Evolutionary conservation across 495 filamentous ascomycete species (phyloP).

Genomic region (Baudoinia panamericana): DNA sequence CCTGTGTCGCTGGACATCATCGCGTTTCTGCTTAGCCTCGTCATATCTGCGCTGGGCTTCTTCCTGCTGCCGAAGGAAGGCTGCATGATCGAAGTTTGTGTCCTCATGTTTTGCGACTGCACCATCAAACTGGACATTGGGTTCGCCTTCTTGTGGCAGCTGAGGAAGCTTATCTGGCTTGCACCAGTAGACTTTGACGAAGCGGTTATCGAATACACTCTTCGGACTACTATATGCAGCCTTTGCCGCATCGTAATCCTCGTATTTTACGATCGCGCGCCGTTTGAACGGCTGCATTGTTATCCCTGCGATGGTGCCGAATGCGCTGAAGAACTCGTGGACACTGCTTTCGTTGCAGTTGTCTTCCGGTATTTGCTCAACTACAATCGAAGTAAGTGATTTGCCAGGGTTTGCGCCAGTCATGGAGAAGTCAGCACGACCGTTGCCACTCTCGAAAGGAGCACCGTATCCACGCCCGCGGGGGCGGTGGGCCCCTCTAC

Average conservation of each 20-base stretch:
- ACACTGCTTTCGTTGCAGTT: conserved; percentile 63
- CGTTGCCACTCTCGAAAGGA: conserved; percentile 32
- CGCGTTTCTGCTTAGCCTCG: conserved; percentile 58
- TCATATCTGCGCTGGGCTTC: conserved; percentile 71
- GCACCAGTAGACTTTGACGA: conserved; percentile 96
- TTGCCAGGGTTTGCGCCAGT: conserved; percentile 63
- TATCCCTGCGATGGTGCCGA: conserved; percentile 62
- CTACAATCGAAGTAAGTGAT: conserved; percentile 66
- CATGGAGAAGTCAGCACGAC: conserved; percentile 57
- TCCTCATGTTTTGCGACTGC: conserved; percentile 28
- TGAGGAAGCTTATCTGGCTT: conserved; percentile 43
- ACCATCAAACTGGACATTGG: background rate
- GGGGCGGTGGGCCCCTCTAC: conserved; percentile 33
- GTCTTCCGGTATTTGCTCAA: conserved; percentile 87
- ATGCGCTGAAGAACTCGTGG: conserved; percentile 70
- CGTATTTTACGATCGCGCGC: conserved; percentile 71
- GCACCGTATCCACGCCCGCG: conserved; percentile 36
- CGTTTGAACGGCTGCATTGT: conserved; percentile 64
- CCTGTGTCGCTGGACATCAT: conserved; percentile 58
- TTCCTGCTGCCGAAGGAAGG: conserved; percentile 61
- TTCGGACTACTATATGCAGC: conserved; percentile 82
- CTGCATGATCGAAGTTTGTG: conserved; percentile 58
- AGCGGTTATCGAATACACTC: conserved; percentile 91
- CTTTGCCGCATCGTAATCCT: conserved; percentile 57
- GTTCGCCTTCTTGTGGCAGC: conserved; percentile 26